These are phyloP conservation scores for Bidens hawaiensis DNA, from an alignment of 140 eudicot species.

Conservation along the genomic window DNA sequence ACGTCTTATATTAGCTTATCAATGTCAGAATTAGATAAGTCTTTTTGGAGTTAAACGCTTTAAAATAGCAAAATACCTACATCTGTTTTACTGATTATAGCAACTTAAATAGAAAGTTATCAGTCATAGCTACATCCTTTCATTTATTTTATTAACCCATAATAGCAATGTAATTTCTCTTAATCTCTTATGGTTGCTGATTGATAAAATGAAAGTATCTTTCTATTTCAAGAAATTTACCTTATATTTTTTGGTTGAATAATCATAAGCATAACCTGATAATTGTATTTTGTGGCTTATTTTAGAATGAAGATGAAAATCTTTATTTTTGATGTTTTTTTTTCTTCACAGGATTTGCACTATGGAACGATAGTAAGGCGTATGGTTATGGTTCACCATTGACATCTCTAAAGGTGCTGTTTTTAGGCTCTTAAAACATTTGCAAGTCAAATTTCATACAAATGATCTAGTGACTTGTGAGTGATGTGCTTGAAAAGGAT, in stretches of 20 bases:
- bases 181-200: not conserved
- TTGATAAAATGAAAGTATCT: not conserved
- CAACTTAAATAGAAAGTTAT: not conserved
- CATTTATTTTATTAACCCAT: too few relatives aligned
- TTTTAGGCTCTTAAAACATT: constrained; percentile 48
- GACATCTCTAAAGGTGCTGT: constrained; percentile 61
- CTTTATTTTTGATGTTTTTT: not conserved
- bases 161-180: not conserved
- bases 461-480: constrained; percentile 10
- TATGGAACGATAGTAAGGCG: constrained; percentile 77
- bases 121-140: too few relatives aligned
- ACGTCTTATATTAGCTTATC: constrained; percentile 1
- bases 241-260: not conserved
- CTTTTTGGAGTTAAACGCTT: not conserved
- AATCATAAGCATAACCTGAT: not conserved
- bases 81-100: not conserved
- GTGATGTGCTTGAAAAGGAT: constrained; percentile 10
- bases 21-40: too few relatives aligned
- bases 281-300: not conserved
- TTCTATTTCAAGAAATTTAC: not conserved
- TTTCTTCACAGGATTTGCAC: constrained; percentile 43
- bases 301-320: not conserved
- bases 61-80: not conserved
- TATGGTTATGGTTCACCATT: constrained; percentile 65
- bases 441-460: constrained; percentile 3